A percentile compares a stretch with the other conserved stretches of the same genome.
phyloP scores from a whole-genome alignment of 1,139 yeast genomes.

The Chernovozyma aurita region DNA sequence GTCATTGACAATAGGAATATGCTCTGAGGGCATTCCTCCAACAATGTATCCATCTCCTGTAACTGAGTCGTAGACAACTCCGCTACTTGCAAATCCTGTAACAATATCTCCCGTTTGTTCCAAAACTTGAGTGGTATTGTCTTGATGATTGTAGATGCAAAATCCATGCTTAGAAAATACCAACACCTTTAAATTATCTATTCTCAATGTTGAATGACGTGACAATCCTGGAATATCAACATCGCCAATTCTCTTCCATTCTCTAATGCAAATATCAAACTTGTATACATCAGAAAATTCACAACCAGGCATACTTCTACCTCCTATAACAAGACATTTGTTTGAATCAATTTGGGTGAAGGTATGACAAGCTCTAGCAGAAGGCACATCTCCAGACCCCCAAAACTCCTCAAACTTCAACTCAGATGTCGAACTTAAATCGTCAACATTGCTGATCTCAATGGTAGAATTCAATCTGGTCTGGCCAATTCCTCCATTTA shows the following conservation, averaged over 20 bases:
- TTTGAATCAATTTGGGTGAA: slow-evolving; percentile 29
- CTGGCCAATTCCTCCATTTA: slow-evolving; percentile 57
- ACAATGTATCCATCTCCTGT: slow-evolving; percentile 37
- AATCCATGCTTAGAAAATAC: slow-evolving; percentile 42
- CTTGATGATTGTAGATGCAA: slow-evolving; percentile 16
- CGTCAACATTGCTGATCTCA: slow-evolving; percentile 10
- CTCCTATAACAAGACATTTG: slow-evolving; percentile 52
- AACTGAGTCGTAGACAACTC: slow-evolving; percentile 29
- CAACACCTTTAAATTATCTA: slow-evolving; percentile 32
- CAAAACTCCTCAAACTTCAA: slow-evolving; percentile 1
- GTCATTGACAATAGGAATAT: slow-evolving; percentile 28
- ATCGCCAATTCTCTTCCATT: slow-evolving; percentile 32
- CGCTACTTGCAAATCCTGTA: slow-evolving; percentile 22
- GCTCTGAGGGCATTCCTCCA: slow-evolving; percentile 50
- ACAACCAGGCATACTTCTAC: slow-evolving; percentile 59
- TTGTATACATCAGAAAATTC: slow-evolving; percentile 31
- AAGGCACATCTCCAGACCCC: slow-evolving; percentile 15
- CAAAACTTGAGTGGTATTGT: slow-evolving; percentile 12
- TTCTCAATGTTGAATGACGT: slow-evolving; percentile 47
- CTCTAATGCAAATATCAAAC: slow-evolving; percentile 7
- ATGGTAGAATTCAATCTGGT: slow-evolving; percentile 26
- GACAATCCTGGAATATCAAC: slow-evolving; percentile 43
- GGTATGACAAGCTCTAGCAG: slow-evolving; percentile 60
- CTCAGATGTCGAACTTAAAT: background rate
- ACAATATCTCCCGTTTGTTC: slow-evolving; percentile 10